Evolutionary conservation across 1,284 basidiomycete genomes (phyloP), one percentile per base, ranked within the genome.

Genomic region (Exobasidium cylindrosporum): DNA sequence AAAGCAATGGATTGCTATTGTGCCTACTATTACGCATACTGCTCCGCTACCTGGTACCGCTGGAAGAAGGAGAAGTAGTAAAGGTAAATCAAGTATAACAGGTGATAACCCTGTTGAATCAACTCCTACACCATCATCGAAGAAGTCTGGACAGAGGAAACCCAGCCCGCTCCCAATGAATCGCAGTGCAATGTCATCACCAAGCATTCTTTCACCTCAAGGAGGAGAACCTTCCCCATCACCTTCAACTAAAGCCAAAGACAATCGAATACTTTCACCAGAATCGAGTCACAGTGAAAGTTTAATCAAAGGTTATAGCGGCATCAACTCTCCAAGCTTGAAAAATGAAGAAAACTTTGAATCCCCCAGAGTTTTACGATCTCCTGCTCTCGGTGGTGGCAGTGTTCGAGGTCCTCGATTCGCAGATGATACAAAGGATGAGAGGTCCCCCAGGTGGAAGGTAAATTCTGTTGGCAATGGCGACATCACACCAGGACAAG

Each of bases 1-100:
- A 5, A 69, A 69, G 55, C 63, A 71, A n/a, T 73, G 71, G 71
- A 69, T 73, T 32, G 50, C 67, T 7, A 71, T 73, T 54, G 21
- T 73, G 35, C 71, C 71, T 17, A 64, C 66, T 35, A 67, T 73
- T 43, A 73, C 70, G 26, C 67, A 64, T 17, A 28, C 58, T 1
- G 26, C 58, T 26, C 52, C 58, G 4, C 5, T 30, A 1, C 35
- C 35, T 17, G 35, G 35, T 10, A 7, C 17, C 7, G 7, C 35
- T 10, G 35, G 35, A 10, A 17, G 35, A 17, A 40, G 35, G 17
- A 40, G 35, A 40, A 40, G 17, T 40, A 17, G 10, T 7, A 40
- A 17, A 40, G 35, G 35, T 10, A 17, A 7, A 40, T 10, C 35
- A 7, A 40, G 35, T 40, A 40, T 7, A 10, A 17, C 35, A 40